phyloP scores from a whole-genome alignment of 2,329 filamentous ascomycete genomes.

The Nothomitra cinnamomea region DNA sequence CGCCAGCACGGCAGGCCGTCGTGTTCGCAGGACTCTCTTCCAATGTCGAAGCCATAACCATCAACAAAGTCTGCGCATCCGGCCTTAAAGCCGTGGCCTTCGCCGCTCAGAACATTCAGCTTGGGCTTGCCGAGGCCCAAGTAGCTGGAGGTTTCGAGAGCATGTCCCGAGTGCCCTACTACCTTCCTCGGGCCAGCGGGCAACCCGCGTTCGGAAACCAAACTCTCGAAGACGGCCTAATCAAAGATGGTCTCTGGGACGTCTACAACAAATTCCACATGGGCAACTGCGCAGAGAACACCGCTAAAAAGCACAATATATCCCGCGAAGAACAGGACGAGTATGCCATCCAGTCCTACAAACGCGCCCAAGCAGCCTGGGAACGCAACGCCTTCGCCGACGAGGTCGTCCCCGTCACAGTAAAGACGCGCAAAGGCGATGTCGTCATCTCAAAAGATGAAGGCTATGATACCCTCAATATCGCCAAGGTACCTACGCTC shows the following conservation, averaged over 20 bases:
- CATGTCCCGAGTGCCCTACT: slow-evolving; percentile 90
- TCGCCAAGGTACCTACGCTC: slow-evolving; percentile 69
- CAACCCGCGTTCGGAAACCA: slow-evolving; percentile 76
- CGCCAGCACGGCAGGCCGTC: slow-evolving; percentile 77
- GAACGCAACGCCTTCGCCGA: slow-evolving; percentile 66
- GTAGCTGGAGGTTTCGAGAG: slow-evolving; percentile 96
- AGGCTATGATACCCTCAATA: slow-evolving; percentile 71
- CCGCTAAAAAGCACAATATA: slow-evolving; percentile 71
- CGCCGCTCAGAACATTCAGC: slow-evolving; percentile 85
- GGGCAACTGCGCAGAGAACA: slow-evolving; percentile 92
- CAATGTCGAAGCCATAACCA: slow-evolving; percentile 72
- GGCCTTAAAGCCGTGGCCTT: slow-evolving; percentile 83
- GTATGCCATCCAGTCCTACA: slow-evolving; percentile 79
- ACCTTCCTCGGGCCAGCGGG: slow-evolving; percentile 64
- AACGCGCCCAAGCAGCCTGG: slow-evolving; percentile 83
- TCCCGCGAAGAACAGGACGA: slow-evolving; percentile 76
- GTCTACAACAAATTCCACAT: slow-evolving; percentile 96
- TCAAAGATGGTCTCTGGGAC: slow-evolving; percentile 90
- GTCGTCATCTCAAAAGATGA: slow-evolving; percentile 68
- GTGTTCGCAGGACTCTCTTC: slow-evolving; percentile 74
- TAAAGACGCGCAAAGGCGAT: slow-evolving; percentile 72
- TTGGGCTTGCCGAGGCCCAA: slow-evolving; percentile 75
- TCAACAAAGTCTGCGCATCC: slow-evolving; percentile 97
- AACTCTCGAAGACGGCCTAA: slow-evolving; percentile 75
- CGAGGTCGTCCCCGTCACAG: slow-evolving; percentile 75